Evolutionary conservation across 2,329 filamentous ascomycete genomes (phyloP).

Genomic region (Annulohypoxylon truncatum): DNA sequence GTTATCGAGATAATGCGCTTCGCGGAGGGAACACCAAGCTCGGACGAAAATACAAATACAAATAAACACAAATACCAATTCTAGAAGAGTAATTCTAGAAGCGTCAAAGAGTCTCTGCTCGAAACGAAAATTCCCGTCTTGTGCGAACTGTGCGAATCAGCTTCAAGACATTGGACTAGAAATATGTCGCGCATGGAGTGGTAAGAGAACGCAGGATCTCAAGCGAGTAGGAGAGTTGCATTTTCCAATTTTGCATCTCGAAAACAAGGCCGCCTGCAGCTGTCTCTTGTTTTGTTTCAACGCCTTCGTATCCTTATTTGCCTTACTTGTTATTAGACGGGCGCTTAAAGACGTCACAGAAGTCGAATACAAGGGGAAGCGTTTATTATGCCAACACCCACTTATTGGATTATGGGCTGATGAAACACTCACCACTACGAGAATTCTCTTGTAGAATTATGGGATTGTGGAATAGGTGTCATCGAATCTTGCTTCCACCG

Average conservation of each 20-base stretch:
- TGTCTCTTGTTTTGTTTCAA: conserved; percentile 38
- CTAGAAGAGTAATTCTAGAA: background rate
- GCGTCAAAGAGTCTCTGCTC: conserved; percentile 22
- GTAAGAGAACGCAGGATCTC: conserved; percentile 10
- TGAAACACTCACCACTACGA: conserved; percentile 24
- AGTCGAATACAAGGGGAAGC: conserved; percentile 17
- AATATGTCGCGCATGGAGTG: conserved; percentile 34
- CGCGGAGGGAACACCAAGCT: background rate
- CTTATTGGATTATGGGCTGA: conserved; percentile 2
- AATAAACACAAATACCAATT: background rate
- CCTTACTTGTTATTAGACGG: conserved; percentile 20
- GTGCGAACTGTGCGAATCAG: conserved; percentile 35
- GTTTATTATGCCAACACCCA: conserved; percentile 2
- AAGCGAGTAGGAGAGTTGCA: conserved; percentile 29
- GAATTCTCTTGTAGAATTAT: background rate
- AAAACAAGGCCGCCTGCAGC: conserved; percentile 31
- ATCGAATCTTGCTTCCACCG: conserved; percentile 13
- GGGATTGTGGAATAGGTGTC: background rate
- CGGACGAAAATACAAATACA: background rate
- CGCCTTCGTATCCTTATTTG: conserved; percentile 23
- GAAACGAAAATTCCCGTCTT: conserved; percentile 37
- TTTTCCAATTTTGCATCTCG: conserved; percentile 32
- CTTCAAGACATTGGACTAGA: conserved; percentile 9
- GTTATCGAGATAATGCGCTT: conserved; percentile 32
- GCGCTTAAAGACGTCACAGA: conserved; percentile 36